These are phyloP conservation scores for Boletus huronensis DNA, from an alignment of 768 basidiomycete species.

Conservation along the genomic window DNA sequence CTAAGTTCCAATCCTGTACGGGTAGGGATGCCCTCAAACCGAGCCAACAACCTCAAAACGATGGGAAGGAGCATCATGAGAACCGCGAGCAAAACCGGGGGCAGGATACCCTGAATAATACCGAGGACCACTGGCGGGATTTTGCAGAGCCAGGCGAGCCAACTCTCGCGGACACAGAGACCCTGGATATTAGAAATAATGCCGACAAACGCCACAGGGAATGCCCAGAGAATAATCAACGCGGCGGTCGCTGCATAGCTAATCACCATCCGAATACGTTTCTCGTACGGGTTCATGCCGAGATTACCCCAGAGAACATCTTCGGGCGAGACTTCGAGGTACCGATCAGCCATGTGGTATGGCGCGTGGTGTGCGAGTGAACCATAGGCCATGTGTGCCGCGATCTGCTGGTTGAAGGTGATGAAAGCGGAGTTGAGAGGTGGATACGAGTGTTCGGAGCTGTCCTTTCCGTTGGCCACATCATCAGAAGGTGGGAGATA, in stretches of 20 bases:
- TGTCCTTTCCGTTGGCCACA: conserved; percentile 7
- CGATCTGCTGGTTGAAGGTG: conserved; percentile 89
- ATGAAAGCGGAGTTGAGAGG: conserved; percentile 76
- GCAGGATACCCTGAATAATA: conserved; percentile 85
- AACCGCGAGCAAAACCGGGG: conserved; percentile 82
- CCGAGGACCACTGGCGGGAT: conserved; percentile 66
- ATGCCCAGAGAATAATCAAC: conserved; percentile 83
- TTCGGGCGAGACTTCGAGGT: conserved; percentile 77
- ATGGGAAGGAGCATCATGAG: conserved; percentile 90
- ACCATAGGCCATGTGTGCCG: conserved; percentile 84
- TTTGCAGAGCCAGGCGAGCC: conserved; percentile 82
- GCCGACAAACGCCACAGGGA: conserved; percentile 88
- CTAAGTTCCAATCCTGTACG: conserved; percentile 80
- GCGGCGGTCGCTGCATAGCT: conserved; percentile 75
- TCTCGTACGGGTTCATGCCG: conserved; percentile 85
- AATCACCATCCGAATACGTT: conserved; percentile 58
- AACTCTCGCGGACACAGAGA: conserved; percentile 59
- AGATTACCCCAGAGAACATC: conserved; percentile 95
- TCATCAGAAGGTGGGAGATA: conserved; percentile 23
- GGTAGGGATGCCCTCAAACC: conserved; percentile 89
- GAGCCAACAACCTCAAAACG: conserved; percentile 72
- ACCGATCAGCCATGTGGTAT: conserved; percentile 73
- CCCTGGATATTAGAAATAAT: conserved; percentile 74
- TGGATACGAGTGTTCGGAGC: conserved; percentile 43
- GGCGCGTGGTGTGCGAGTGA: conserved; percentile 75